phyloP scores from a whole-genome alignment of 495 filamentous ascomycete species.

The Annulohypoxylon bovei region DNA sequence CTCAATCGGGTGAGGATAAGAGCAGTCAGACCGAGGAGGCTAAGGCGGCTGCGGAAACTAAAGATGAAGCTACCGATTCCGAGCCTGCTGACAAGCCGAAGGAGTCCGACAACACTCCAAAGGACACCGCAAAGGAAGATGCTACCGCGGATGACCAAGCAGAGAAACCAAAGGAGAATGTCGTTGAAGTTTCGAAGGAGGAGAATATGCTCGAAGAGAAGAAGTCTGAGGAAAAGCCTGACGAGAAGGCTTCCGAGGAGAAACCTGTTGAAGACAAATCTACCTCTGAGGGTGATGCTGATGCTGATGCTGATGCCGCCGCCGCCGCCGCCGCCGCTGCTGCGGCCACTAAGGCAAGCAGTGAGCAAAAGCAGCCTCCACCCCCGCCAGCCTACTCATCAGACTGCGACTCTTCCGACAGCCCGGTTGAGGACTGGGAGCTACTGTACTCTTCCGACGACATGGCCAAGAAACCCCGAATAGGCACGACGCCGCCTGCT shows the following conservation, averaged over 20 bases:
- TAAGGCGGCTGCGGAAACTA: slow-evolving; percentile 17
- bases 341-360: slow-evolving; percentile 30
- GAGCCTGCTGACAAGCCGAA: slow-evolving; percentile 35
- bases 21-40: slow-evolving; percentile 43
- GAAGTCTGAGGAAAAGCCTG: slow-evolving; percentile 19
- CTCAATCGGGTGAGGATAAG: slow-evolving; percentile 38
- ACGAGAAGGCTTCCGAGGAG: slow-evolving; percentile 8
- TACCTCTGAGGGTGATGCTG: slow-evolving; percentile 10
- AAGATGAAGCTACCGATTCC: slow-evolving; percentile 13
- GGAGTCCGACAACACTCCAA: slow-evolving; percentile 22
- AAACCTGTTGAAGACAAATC: neutral
- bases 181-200: slow-evolving; percentile 22
- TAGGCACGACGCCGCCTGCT: slow-evolving; percentile 38
- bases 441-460: slow-evolving; percentile 61
- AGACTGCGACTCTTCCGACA: slow-evolving; percentile 60
- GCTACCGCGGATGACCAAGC: slow-evolving; percentile 24
- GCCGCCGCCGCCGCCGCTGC: slow-evolving; percentile 36
- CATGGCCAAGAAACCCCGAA: slow-evolving; percentile 59
- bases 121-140: slow-evolving; percentile 19
- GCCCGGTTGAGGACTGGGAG: slow-evolving; percentile 62
- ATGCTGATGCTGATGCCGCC: slow-evolving; percentile 20
- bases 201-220: slow-evolving; percentile 32
- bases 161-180: slow-evolving; percentile 25
- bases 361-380: neutral
- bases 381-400: slow-evolving; percentile 39